Evolutionary conservation across 441 rosid species (phyloP).

Genomic region (Aquilaria agallochum): DNA sequence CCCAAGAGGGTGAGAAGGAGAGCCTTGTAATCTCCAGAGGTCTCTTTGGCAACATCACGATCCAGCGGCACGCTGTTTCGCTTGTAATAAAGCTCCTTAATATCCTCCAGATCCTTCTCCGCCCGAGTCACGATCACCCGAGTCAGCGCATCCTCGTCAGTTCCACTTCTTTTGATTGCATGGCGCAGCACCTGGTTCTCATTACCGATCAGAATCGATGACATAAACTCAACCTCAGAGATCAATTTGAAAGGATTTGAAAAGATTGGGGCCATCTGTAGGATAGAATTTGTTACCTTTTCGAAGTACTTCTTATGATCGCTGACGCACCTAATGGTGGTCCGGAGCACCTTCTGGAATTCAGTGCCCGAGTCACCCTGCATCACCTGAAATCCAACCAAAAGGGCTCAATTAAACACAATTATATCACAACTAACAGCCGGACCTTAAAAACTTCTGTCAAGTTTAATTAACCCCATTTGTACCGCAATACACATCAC

Average conservation of each 20-base stretch:
- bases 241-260: no score
- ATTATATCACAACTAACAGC: no score
- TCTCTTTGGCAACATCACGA: conserved; percentile 47
- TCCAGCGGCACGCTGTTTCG: conserved; percentile 50
- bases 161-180: conserved; percentile 38
- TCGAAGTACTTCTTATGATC: conserved; percentile 46
- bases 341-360: conserved; percentile 28
- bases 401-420: no score
- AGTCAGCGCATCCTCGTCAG: conserved; percentile 61
- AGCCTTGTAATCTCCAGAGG: conserved; percentile 48
- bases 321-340: conserved; percentile 44
- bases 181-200: conserved; percentile 42
- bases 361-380: conserved; percentile 23
- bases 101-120: conserved; percentile 50
- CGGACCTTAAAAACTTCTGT: no score
- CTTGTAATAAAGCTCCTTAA: conserved; percentile 55
- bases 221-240: no score
- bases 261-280: no score
- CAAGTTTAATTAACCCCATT: no score
- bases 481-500: no score
- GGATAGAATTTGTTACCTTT: conserved; percentile 27
- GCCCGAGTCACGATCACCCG: conserved; percentile 58
- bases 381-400: conserved; percentile 23
- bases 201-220: no score
- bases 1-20: conserved; percentile 58